phyloP scores from a whole-genome alignment of 2,329 filamentous ascomycete species.

The Verruconis gallopava region DNA sequence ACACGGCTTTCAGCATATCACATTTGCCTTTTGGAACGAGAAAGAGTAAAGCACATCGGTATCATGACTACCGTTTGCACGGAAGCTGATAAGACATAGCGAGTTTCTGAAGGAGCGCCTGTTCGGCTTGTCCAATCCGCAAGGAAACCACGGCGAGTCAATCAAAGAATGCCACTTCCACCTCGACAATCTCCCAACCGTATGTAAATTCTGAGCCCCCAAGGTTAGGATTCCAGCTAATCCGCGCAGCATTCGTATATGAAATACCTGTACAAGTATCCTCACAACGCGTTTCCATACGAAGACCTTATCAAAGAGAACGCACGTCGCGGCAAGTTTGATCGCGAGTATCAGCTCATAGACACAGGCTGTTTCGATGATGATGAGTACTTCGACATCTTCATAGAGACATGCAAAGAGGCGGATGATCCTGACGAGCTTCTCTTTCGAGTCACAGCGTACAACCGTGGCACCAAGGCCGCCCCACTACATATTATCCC shows the following conservation, averaged over 20 bases:
- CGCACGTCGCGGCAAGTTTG: slow-evolving; percentile 57
- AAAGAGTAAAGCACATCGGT: slow-evolving; percentile 85
- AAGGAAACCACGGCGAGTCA: slow-evolving; percentile 94
- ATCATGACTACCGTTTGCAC: slow-evolving; percentile 98
- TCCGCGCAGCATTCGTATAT: slow-evolving; percentile 77
- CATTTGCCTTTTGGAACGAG: slow-evolving; percentile 96
- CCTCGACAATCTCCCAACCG: slow-evolving; percentile 78
- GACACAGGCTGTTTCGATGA: slow-evolving; percentile 85
- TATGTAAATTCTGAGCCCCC: slow-evolving; percentile 25
- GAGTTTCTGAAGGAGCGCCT: slow-evolving; percentile 89
- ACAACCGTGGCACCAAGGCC: slow-evolving; percentile 84
- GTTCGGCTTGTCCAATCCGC: slow-evolving; percentile 88
- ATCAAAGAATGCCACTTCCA: slow-evolving; percentile 96
- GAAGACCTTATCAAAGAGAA: slow-evolving; percentile 78
- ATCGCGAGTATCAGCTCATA: slow-evolving; percentile 81
- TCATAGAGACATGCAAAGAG: slow-evolving; percentile 93
- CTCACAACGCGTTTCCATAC: slow-evolving; percentile 84
- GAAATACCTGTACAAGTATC: slow-evolving; percentile 98
- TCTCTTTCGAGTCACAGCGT: slow-evolving; percentile 86
- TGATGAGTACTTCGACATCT: slow-evolving; percentile 89
- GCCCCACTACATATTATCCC: slow-evolving; percentile 88
- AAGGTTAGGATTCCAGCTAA: slow-evolving; percentile 15
- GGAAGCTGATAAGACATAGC: slow-evolving; percentile 71
- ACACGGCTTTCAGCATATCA: slow-evolving; percentile 82
- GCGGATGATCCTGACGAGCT: slow-evolving; percentile 83